Evolutionary conservation across 2,329 filamentous ascomycete genomes (phyloP).

Genomic region (Dichotomopilus funicola): DNA sequence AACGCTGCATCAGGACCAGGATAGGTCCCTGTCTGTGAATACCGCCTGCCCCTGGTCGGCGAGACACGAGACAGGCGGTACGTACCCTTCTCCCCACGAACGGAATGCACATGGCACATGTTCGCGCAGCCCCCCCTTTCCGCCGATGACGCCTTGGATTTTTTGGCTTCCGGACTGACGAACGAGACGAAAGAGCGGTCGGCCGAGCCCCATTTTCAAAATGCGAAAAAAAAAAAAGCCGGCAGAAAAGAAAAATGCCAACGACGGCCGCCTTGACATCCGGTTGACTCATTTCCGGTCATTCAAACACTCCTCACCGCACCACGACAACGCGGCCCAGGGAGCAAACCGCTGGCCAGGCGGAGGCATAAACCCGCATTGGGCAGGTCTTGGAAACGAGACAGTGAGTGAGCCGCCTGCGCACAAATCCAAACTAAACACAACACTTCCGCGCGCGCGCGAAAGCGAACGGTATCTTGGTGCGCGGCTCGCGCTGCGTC

Average conservation of each 20-base stretch:
- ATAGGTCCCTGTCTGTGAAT: slow-evolving; percentile 17
- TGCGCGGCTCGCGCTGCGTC: too few species aligned
- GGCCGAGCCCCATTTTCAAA: slow-evolving; percentile 1
- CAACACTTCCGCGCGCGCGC: too few species aligned
- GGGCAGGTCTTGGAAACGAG: slow-evolving; percentile 4
- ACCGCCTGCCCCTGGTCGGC: slow-evolving; percentile 19
- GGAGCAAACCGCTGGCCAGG: not conserved
- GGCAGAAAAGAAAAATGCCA: not conserved
- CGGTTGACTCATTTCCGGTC: slow-evolving; percentile 4
- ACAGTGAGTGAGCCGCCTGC: too few species aligned
- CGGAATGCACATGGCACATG: slow-evolving; percentile 13
- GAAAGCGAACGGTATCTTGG: too few species aligned
- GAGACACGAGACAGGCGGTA: slow-evolving; percentile 12
- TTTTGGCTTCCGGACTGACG: not conserved
- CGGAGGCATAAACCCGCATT: slow-evolving; percentile 2
- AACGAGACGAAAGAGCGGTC: slow-evolving; percentile 17
- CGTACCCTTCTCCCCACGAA: too few species aligned
- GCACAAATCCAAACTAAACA: too few species aligned
- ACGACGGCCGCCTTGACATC: not conserved
- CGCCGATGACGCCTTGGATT: slow-evolving; percentile 12
- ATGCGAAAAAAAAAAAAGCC: too few species aligned
- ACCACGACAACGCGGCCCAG: not conserved
- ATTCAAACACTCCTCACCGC: not conserved
- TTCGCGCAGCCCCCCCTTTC: slow-evolving; percentile 1
- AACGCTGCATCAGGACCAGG: slow-evolving; percentile 22